Conservation (phyloP, 208 protist species). For the Leishmania mexicana region DNA sequence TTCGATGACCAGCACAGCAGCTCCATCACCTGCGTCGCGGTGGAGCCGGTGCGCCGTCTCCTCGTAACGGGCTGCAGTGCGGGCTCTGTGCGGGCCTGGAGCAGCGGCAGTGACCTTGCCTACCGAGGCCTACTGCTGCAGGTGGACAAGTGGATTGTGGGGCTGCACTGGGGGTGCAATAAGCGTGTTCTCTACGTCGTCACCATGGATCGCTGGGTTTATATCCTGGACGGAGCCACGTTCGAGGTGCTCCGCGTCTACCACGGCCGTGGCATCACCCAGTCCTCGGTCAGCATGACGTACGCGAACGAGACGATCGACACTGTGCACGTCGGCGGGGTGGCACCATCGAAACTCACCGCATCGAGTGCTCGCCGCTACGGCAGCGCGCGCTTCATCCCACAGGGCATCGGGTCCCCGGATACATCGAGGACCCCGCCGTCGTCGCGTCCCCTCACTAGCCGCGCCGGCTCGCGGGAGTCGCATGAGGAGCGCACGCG, state of each 20-base stretch:
- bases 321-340: slow-evolving; percentile 59
- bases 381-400: slow-evolving; percentile 1
- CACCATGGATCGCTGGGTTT: slow-evolving; percentile 73
- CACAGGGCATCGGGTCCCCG: background rate
- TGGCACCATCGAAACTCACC: slow-evolving; percentile 10
- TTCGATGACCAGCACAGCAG: slow-evolving; percentile 44
- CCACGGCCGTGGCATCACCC: slow-evolving; percentile 62
- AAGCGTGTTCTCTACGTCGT: slow-evolving; percentile 58
- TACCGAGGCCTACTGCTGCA: slow-evolving; percentile 70
- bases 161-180: slow-evolving; percentile 64
- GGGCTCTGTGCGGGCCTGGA: slow-evolving; percentile 80
- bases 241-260: slow-evolving; percentile 73
- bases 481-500: slow-evolving; percentile 17
- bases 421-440: background rate
- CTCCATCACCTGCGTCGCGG: slow-evolving; percentile 46
- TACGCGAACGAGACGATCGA: slow-evolving; percentile 74
- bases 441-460: background rate
- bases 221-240: slow-evolving; percentile 65
- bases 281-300: slow-evolving; percentile 45
- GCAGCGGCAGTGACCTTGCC: slow-evolving; percentile 40
- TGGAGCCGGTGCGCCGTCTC: slow-evolving; percentile 33
- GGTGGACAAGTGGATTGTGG: slow-evolving; percentile 70
- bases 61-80: slow-evolving; percentile 77
- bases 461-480: background rate
- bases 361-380: slow-evolving; percentile 8